A percentile compares a stretch with the other conserved stretches of the same genome.
Evolutionary conservation across 1,284 basidiomycete species (phyloP).

Genomic region (Leccinum subrobustum): DNA sequence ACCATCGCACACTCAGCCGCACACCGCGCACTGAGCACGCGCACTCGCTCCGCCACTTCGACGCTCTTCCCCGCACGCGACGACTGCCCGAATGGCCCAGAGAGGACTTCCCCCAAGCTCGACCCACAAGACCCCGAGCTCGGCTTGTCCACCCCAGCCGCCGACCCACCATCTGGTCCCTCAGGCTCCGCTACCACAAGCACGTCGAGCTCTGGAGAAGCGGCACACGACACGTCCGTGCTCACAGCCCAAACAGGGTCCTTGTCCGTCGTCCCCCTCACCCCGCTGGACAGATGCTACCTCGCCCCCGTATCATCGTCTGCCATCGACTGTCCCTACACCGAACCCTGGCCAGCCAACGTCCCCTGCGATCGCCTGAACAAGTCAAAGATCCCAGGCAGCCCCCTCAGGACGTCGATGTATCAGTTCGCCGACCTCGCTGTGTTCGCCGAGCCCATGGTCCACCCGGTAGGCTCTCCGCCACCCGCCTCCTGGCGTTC

Average conservation of each 20-base stretch:
- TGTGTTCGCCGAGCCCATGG: slow-evolving; percentile 4
- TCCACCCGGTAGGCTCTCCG: slow-evolving; percentile 16
- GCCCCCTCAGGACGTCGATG: slow-evolving; percentile 26
- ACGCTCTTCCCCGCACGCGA: slow-evolving; percentile 10
- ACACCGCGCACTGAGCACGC: slow-evolving; percentile 9
- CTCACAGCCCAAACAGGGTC: too few relatives aligned
- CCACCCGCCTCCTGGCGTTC: slow-evolving; percentile 19
- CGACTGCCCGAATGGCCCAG: slow-evolving; percentile 2
- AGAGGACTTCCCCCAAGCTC: slow-evolving; percentile 26
- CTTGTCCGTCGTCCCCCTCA: slow-evolving; percentile 20
- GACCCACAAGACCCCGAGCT: slow-evolving; percentile 15
- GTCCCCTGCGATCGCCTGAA: slow-evolving; percentile 1
- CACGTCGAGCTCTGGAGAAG: neutral
- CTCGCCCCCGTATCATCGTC: slow-evolving; percentile 19
- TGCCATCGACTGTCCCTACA: slow-evolving; percentile 23
- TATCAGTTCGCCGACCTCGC: neutral
- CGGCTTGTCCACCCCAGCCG: slow-evolving; percentile 14
- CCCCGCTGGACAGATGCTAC: slow-evolving; percentile 29
- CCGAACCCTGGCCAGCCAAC: slow-evolving; percentile 22
- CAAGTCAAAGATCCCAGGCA: slow-evolving; percentile 15
- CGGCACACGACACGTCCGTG: slow-evolving; percentile 14
- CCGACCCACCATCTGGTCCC: neutral
- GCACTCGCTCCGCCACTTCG: slow-evolving; percentile 15
- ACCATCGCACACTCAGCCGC: slow-evolving; percentile 5
- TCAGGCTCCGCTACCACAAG: neutral